Evolutionary conservation across 1,139 yeast genomes (phyloP), one percentile per base, ranked within the genome.

Genomic region (Yamadazyma epiphylla): DNA sequence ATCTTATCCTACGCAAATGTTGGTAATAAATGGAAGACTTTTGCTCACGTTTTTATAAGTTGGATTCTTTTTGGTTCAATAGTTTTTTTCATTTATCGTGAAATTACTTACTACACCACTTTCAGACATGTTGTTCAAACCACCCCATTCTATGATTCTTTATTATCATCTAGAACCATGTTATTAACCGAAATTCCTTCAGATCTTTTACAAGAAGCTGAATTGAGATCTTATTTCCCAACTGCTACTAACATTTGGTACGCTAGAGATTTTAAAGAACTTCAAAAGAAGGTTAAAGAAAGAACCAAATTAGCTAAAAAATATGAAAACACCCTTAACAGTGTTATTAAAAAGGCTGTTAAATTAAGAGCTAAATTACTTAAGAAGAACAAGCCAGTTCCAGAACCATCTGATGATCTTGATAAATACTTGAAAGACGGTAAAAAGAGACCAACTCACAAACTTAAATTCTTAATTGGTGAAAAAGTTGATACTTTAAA

Each of bases 401-500:
- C 73, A 5, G 75, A 69, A 43, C 80, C 83, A n/a, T 64, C 64
- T 22, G 71, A 78, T 50, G 83, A 79, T 42, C 51, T 80, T 34
- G 69, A 73, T 40, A 70, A 69, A 33, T 57, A 68, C 52, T 51
- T 81, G 69, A 64, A 64, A 40, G 70, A 63, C 39, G 72, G 71
- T 28, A 74, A 79, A 46, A 82, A 82, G 59, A 72, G 87, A 58
- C 91, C 91, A 24, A 74, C 79, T 24, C 81, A 77, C 51, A 71
- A 64, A 42, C 56, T 74, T 45, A 74, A 75, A 41, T 64, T 66
- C 33, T 55, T 68, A 32, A 64, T 84, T 48, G 95, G 95, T 41
- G 64, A 84, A 58, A 89, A 88, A 58, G 94, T 89, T 33, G 91
- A 84, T 48, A 82, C 95, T 17, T 78, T 91, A 42, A 69, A 80